These are phyloP conservation scores for Globisporangium apiculatum DNA, from an alignment of 352 stramenopile genomes.

Conservation along the genomic window DNA sequence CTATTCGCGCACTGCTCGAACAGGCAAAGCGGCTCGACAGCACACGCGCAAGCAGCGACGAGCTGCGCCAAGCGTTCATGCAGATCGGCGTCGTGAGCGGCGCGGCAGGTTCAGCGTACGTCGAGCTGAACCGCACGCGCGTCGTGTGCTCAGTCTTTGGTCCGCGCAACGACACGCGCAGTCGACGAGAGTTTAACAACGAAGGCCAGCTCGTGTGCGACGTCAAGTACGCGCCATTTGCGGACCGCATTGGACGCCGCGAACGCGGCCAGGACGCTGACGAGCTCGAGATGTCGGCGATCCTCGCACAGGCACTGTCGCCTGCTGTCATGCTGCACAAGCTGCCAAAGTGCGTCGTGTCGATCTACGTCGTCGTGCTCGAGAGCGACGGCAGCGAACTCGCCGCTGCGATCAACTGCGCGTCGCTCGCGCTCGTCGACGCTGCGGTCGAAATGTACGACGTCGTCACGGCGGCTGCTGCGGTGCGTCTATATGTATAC, in stretches of 20 bases:
- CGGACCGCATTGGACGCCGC: slow-evolving; percentile 44
- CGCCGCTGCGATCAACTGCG: slow-evolving; percentile 76
- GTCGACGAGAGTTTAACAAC: slow-evolving; percentile 77
- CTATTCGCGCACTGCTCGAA: slow-evolving; percentile 21
- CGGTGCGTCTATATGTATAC: slow-evolving; percentile 11
- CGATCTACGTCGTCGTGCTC: slow-evolving; percentile 85
- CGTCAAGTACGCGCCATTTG: slow-evolving; percentile 85
- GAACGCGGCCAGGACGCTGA: slow-evolving; percentile 71
- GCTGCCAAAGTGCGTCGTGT: slow-evolving; percentile 87
- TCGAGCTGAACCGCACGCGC: slow-evolving; percentile 83
- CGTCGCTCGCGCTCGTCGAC: slow-evolving; percentile 84
- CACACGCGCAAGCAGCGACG: slow-evolving; percentile 46
- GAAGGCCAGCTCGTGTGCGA: slow-evolving; percentile 85
- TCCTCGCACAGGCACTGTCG: slow-evolving; percentile 68
- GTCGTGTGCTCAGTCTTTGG: slow-evolving; percentile 88
- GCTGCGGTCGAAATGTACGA: slow-evolving; percentile 91
- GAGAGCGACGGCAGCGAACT: slow-evolving; percentile 81
- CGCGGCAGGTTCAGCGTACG: slow-evolving; percentile 83
- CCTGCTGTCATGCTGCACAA: slow-evolving; percentile 82
- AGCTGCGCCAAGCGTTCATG: slow-evolving; percentile 85
- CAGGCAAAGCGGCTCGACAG: slow-evolving; percentile 27
- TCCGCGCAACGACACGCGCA: slow-evolving; percentile 67
- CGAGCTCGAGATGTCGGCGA: slow-evolving; percentile 73
- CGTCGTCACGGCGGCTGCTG: slow-evolving; percentile 75
- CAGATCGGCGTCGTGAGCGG: slow-evolving; percentile 74